phyloP scores from a whole-genome alignment of 768 basidiomycete species.

The Boletus bicolor region DNA sequence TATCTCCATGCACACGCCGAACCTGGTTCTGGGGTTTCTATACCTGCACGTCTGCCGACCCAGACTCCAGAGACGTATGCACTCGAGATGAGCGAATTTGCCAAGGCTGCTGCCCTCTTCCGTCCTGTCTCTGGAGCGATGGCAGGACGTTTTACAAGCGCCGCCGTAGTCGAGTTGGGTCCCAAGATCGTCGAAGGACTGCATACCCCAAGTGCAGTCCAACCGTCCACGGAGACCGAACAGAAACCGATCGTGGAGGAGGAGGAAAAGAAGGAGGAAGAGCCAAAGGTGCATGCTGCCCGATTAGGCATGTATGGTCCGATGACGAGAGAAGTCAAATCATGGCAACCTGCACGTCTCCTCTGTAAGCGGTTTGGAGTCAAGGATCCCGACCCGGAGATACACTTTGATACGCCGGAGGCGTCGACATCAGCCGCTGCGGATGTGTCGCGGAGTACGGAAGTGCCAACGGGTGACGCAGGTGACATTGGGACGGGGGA shows the following conservation, averaged over 20 bases:
- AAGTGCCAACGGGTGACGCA: background rate
- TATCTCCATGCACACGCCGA: constrained; percentile 76
- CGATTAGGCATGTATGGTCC: constrained; percentile 86
- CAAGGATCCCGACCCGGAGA: constrained; percentile 75
- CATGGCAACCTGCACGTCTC: constrained; percentile 81
- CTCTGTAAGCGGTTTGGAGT: constrained; percentile 94
- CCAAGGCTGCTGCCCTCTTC: constrained; percentile 84
- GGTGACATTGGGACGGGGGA: background rate
- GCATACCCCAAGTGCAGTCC: constrained; percentile 50
- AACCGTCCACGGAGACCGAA: constrained; percentile 35
- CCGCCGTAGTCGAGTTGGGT: constrained; percentile 64
- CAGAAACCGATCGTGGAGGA: constrained; percentile 42
- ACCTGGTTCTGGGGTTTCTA: constrained; percentile 39
- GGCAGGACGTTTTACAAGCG: constrained; percentile 90
- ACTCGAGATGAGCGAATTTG: constrained; percentile 82
- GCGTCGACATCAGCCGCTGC: constrained; percentile 22
- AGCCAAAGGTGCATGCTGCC: constrained; percentile 79
- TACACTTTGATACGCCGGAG: constrained; percentile 32
- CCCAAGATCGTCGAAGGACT: constrained; percentile 65
- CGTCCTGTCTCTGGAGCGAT: constrained; percentile 90
- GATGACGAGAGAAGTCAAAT: constrained; percentile 69
- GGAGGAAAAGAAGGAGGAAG: constrained; percentile 52
- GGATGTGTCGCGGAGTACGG: background rate
- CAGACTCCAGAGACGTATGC: constrained; percentile 70
- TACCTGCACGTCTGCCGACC: constrained; percentile 50